These are phyloP conservation scores for Trametes hirsuta DNA, from an alignment of 1,284 basidiomycete species.

Conservation along the genomic window DNA sequence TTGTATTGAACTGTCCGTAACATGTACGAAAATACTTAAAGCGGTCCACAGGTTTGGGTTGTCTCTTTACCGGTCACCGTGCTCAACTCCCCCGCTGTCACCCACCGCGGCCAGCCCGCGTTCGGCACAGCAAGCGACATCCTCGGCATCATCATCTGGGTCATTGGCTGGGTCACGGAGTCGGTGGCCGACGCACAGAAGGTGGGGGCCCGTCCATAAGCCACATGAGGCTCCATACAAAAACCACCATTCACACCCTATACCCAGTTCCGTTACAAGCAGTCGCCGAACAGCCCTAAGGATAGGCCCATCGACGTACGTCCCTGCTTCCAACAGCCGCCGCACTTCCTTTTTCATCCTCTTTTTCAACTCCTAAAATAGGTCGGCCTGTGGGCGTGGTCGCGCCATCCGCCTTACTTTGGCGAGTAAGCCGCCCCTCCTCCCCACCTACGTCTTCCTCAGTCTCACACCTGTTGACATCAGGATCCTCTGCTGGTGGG, in stretches of 20 bases:
- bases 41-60: conserved; percentile 55
- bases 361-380: conserved; percentile 24
- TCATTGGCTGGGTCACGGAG: conserved; percentile 64
- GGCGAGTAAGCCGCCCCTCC: conserved; percentile 58
- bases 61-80: conserved; percentile 69
- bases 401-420: conserved; percentile 76
- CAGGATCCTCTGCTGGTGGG: conserved; percentile 76
- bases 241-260: too few relatives aligned
- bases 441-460: background rate
- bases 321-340: background rate
- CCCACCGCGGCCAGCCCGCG: conserved; percentile 49
- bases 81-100: conserved; percentile 70
- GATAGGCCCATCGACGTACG: conserved; percentile 52
- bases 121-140: conserved; percentile 73
- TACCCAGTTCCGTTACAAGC: conserved; percentile 57
- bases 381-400: conserved; percentile 62
- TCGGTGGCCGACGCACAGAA: conserved; percentile 69
- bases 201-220: conserved; percentile 35
- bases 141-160: conserved; percentile 69
- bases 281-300: conserved; percentile 46
- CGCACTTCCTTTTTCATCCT: background rate
- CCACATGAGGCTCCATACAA: background rate
- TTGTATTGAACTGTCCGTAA: background rate
- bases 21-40: too few relatives aligned
- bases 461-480: background rate